phyloP scores from a whole-genome alignment of 495 filamentous ascomycete genomes.

The Neurospora sp. region DNA sequence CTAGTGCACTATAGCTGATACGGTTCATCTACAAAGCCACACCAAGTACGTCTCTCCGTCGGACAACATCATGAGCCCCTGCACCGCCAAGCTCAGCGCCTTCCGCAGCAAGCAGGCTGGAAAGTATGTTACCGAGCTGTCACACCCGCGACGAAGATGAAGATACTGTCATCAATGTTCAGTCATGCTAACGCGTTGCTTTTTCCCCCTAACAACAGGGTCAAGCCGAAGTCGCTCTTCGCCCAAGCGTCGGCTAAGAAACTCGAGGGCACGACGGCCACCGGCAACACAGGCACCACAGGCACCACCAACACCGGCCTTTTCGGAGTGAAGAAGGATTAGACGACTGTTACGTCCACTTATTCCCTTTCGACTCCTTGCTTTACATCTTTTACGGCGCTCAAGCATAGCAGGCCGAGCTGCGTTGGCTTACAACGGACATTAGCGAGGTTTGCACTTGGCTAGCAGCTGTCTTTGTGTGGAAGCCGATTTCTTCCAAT shows the following conservation, averaged over 20 bases:
- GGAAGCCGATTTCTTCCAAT: not conserved
- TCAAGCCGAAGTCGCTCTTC: constrained; percentile 55
- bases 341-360: not conserved
- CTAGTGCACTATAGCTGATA: not conserved
- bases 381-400: not conserved
- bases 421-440: not conserved
- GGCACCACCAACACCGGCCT: not conserved
- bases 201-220: constrained; percentile 25
- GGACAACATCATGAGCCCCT: constrained; percentile 86
- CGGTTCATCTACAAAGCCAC: constrained; percentile 19
- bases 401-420: not conserved
- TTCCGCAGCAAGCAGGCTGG: constrained; percentile 72
- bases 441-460: not conserved
- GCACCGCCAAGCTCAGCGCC: constrained; percentile 79
- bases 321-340: not conserved
- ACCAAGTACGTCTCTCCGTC: constrained; percentile 81
- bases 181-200: constrained; percentile 3
- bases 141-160: no score
- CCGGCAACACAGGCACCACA: constrained; percentile 6
- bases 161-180: no score
- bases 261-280: constrained; percentile 27
- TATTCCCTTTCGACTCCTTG: not conserved
- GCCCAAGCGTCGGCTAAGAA: constrained; percentile 50
- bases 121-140: constrained; percentile 50
- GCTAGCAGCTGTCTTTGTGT: not conserved